Evolutionary conservation across 2,329 filamentous ascomycete genomes (phyloP).

Genomic region (Dactylellina drechsleri): DNA sequence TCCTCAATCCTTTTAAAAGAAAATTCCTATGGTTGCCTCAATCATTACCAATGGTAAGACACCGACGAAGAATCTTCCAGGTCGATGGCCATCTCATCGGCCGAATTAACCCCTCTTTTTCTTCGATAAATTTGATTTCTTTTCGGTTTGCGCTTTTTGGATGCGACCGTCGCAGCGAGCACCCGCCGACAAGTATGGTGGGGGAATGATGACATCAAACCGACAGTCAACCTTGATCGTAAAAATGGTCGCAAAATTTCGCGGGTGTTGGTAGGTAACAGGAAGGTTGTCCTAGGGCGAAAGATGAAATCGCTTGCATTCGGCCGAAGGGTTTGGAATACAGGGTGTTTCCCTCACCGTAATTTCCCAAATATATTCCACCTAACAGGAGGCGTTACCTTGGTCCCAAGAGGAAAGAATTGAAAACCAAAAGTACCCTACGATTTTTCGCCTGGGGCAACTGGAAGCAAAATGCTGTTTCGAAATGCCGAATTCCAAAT

Average conservation of each 20-base stretch:
- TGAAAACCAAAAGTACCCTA: not conserved
- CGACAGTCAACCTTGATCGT: too few species aligned
- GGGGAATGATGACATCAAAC: too few species aligned
- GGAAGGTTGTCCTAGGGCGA: slow-evolving; percentile 52
- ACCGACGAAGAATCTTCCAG: slow-evolving; percentile 9
- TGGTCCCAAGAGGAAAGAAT: slow-evolving; percentile 9
- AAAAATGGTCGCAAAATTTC: slow-evolving; percentile 28
- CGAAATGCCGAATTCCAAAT: slow-evolving; percentile 33
- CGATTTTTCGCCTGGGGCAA: slow-evolving; percentile 27
- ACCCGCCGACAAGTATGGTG: not conserved
- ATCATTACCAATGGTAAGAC: slow-evolving; percentile 42
- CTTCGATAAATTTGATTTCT: not conserved
- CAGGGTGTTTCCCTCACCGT: slow-evolving; percentile 42
- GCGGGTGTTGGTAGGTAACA: slow-evolving; percentile 30
- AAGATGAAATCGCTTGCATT: slow-evolving; percentile 41
- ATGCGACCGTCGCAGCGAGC: slow-evolving; percentile 22
- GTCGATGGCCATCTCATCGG: slow-evolving; percentile 37
- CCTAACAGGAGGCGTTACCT: slow-evolving; percentile 34
- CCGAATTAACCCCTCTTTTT: slow-evolving; percentile 20
- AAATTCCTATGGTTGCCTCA: slow-evolving; percentile 36
- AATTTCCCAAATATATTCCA: slow-evolving; percentile 53
- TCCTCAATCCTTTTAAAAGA: slow-evolving; percentile 15
- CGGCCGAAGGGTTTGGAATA: slow-evolving; percentile 45
- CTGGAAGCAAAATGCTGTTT: slow-evolving; percentile 23
- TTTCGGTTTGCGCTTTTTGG: not conserved